phyloP scores from a whole-genome alignment of 768 basidiomycete genomes.

The Solioccasus polychromus region DNA sequence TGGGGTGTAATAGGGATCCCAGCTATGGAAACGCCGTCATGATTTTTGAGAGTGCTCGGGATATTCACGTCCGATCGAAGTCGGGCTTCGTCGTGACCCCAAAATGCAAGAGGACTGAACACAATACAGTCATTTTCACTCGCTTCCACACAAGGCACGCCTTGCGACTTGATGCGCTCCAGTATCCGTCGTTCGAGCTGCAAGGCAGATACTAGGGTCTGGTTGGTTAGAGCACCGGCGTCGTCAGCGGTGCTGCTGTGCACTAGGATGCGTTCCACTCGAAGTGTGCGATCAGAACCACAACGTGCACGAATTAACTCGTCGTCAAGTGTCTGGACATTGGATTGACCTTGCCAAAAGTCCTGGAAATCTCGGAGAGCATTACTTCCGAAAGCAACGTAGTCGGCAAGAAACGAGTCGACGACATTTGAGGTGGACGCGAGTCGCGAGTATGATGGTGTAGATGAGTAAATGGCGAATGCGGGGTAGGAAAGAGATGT shows the following conservation, averaged over 20 bases:
- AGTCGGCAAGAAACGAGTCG: slow-evolving; percentile 55
- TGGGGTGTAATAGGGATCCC: slow-evolving; percentile 65
- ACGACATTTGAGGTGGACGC: slow-evolving; percentile 57
- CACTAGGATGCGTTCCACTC: slow-evolving; percentile 75
- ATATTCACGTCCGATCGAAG: slow-evolving; percentile 56
- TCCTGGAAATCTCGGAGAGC: slow-evolving; percentile 64
- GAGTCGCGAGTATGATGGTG: slow-evolving; percentile 57
- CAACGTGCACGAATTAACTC: slow-evolving; percentile 71
- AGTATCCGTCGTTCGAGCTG: slow-evolving; percentile 60
- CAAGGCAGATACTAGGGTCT: slow-evolving; percentile 61
- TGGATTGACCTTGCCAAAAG: slow-evolving; percentile 65
- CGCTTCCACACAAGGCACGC: slow-evolving; percentile 52
- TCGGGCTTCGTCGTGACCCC: slow-evolving; percentile 58
- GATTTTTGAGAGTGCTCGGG: slow-evolving; percentile 53
- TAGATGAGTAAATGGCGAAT: slow-evolving; percentile 76
- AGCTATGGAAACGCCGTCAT: slow-evolving; percentile 52
- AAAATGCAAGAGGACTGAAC: slow-evolving; percentile 72
- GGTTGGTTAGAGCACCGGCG: slow-evolving; percentile 55
- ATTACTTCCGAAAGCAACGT: slow-evolving; percentile 49
- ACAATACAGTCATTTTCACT: slow-evolving; percentile 59
- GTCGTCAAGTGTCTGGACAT: slow-evolving; percentile 66
- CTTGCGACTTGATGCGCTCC: slow-evolving; percentile 38
- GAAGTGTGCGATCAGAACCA: slow-evolving; percentile 62
- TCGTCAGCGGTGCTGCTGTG: slow-evolving; percentile 44
- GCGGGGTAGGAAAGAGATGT: slow-evolving; percentile 91